Evolutionary conservation across 1,284 basidiomycete species (phyloP).

Genomic region (Irpex rosettiformis): DNA sequence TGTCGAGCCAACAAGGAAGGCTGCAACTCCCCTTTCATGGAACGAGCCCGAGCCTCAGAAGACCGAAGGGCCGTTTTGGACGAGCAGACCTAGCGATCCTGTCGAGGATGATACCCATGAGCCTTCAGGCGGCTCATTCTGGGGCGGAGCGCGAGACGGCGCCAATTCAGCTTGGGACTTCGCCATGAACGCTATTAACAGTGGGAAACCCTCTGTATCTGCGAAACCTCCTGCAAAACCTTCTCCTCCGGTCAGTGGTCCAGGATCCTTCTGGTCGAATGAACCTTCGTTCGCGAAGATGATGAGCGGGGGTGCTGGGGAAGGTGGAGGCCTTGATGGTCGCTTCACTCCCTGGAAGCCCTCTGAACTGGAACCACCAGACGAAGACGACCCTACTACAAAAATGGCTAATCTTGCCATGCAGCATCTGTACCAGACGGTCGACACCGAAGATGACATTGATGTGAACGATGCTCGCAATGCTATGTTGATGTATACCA

Average conservation of each 20-base stretch:
- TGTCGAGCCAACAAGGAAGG: neutral
- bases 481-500: constrained; percentile 13
- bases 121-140: neutral
- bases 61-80: neutral
- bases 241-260: neutral
- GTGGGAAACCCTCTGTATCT: neutral
- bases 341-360: constrained; percentile 12
- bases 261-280: constrained; percentile 1
- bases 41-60: neutral
- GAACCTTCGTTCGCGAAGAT: constrained; percentile 4
- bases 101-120: constrained; percentile 1
- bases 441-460: neutral
- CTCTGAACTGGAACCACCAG: neutral
- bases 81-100: neutral
- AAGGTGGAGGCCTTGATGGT: neutral
- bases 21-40: neutral
- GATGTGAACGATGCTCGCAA: constrained; percentile 2
- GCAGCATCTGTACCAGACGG: constrained; percentile 7
- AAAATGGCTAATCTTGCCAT: constrained; percentile 13
- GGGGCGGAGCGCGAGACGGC: constrained; percentile 8
- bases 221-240: neutral
- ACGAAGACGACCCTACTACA: constrained; percentile 3
- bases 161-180: constrained; percentile 8
- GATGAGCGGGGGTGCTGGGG: neutral
- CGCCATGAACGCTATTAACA: constrained; percentile 2